Conservation (phyloP, 345 rosid species). For the Balakata baccata region DNA sequence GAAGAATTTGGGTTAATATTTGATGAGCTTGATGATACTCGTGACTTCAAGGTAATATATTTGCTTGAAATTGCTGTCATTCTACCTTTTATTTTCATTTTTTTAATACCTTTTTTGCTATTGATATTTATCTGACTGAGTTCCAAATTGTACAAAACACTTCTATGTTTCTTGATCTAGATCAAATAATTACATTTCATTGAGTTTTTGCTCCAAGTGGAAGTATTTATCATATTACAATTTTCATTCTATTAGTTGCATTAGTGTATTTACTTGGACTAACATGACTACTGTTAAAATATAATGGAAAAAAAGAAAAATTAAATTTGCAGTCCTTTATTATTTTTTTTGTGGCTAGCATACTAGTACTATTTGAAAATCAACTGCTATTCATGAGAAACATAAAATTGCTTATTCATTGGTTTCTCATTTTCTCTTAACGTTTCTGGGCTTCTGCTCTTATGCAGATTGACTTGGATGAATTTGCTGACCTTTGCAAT, state of each 20-base stretch:
- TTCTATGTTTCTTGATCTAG: not conserved
- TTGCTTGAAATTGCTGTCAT: not conserved
- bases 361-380: not conserved
- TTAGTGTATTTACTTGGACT: not conserved
- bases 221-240: not conserved
- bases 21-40: constrained; percentile 84
- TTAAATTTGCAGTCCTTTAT: not conserved
- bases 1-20: constrained; percentile 88
- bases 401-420: not conserved
- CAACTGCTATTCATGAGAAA: not conserved
- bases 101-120: not conserved
- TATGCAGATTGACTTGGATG: constrained; percentile 78
- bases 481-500: constrained; percentile 88
- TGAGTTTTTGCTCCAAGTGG: not conserved
- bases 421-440: not conserved
- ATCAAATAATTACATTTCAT: not conserved
- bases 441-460: constrained; percentile 12
- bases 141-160: not conserved
- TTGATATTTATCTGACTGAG: too few relatives aligned
- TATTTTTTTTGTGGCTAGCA: not conserved
- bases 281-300: not conserved
- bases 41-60: constrained; percentile 77
- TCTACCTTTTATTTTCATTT: not conserved
- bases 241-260: not conserved
- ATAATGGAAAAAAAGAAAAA: not conserved